A percentile compares a stretch with the other conserved stretches of the same genome.
phyloP scores from a whole-genome alignment of 768 basidiomycete species.

The Hypholoma fasciculare region DNA sequence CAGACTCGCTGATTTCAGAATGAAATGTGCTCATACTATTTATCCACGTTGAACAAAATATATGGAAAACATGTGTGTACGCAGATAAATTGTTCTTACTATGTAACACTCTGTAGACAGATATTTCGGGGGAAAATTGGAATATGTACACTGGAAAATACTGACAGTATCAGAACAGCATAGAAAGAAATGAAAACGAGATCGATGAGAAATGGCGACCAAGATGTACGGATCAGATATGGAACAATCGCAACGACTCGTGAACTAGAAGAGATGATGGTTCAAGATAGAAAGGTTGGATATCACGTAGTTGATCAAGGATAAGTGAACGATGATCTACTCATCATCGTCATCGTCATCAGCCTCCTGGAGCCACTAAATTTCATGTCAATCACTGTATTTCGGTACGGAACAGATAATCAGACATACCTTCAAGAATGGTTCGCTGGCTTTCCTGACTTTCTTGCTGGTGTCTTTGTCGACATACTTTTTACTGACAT shows the following conservation, averaged over 20 bases:
- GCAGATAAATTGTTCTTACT: no score
- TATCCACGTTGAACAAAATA: no score
- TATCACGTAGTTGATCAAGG: no score
- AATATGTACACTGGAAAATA: not conserved
- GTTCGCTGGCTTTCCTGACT: constrained; percentile 93
- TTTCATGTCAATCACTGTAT: not conserved
- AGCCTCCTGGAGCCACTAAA: constrained; percentile 85
- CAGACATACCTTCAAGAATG: constrained; percentile 80
- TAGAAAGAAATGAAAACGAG: not conserved
- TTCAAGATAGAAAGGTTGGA: not conserved
- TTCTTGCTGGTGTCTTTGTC: constrained; percentile 95
- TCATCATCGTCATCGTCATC: constrained; percentile 56
- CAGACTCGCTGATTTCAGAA: no score
- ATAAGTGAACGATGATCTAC: not conserved
- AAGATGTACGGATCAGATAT: not conserved
- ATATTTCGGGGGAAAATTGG: no score
- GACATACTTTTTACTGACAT: constrained; percentile 95
- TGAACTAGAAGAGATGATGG: not conserved
- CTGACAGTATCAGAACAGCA: not conserved
- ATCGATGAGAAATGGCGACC: not conserved
- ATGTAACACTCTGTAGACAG: no score
- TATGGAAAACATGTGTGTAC: no score
- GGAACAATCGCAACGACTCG: no score
- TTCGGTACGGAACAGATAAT: constrained; percentile 4
- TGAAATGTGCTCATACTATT: no score